phyloP scores from a whole-genome alignment of 768 basidiomycete species.

The Lactarius vividus region DNA sequence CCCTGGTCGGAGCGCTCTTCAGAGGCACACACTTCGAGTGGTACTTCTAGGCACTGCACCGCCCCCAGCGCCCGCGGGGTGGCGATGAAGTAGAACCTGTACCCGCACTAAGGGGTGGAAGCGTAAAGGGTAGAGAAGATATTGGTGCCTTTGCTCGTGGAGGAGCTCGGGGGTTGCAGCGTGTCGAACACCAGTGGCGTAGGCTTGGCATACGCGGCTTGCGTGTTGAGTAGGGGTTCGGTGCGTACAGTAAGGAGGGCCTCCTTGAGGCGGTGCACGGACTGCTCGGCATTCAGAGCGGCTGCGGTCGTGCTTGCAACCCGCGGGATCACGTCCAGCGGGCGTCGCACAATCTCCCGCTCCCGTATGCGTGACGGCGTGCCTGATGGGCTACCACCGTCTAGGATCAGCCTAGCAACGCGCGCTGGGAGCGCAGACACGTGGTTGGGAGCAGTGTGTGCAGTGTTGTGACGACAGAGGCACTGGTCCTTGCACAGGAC shows the following conservation, averaged over 20 bases:
- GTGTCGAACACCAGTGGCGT: conserved; percentile 32
- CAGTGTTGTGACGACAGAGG: conserved; percentile 37
- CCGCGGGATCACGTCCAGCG: conserved; percentile 48
- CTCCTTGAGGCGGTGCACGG: conserved; percentile 66
- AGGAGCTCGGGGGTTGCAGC: conserved; percentile 6
- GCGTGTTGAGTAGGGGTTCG: conserved; percentile 65
- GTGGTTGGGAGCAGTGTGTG: too few relatives aligned
- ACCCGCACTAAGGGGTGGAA: conserved; percentile 8
- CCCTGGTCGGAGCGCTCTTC: conserved; percentile 31
- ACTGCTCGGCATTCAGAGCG: conserved; percentile 76
- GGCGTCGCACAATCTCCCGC: conserved; percentile 21
- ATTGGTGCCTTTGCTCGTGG: not conserved
- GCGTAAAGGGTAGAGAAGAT: conserved; percentile 10
- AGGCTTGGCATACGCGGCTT: conserved; percentile 37
- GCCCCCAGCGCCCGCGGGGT: conserved; percentile 6
- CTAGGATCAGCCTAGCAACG: conserved; percentile 39
- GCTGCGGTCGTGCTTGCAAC: conserved; percentile 75
- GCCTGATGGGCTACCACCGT: conserved; percentile 39
- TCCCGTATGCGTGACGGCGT: conserved; percentile 16
- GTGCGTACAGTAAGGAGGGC: conserved; percentile 59
- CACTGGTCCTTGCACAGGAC: conserved; percentile 55
- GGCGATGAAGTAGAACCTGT: conserved; percentile 22
- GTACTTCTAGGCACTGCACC: conserved; percentile 30
- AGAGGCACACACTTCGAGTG: conserved; percentile 38
- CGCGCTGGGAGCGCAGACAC: too few relatives aligned